Conservation (phyloP, 352 stramenopile species). For the Phytophthora multivora region DNA sequence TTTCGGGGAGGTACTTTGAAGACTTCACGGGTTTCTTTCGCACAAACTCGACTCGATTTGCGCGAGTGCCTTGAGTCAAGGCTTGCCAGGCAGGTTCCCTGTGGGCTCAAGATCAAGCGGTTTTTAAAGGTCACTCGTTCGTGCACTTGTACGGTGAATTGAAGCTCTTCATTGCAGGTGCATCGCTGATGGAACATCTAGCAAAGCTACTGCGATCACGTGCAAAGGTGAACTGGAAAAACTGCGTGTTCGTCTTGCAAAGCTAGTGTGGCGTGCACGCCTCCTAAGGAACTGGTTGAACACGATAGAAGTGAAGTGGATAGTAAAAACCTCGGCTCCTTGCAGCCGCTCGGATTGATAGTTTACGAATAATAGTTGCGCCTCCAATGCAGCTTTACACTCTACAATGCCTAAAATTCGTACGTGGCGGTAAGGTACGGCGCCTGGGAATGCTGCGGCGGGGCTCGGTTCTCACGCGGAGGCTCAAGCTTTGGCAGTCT, state of each 20-base stretch:
- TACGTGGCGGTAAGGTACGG: conserved; percentile 41
- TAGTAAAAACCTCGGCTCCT: conserved; percentile 15
- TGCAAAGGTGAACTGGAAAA: conserved; percentile 1
- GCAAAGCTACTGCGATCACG: not conserved
- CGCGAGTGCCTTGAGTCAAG: too few relatives aligned
- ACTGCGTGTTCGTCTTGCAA: conserved; percentile 30
- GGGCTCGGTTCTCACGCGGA: conserved; percentile 20
- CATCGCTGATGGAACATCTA: too few relatives aligned
- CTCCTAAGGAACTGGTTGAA: not conserved
- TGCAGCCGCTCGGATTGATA: conserved; percentile 30
- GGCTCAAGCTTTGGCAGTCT: conserved; percentile 34
- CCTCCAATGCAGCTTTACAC: conserved; percentile 20
- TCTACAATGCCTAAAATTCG: conserved; percentile 42
- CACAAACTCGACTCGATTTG: conserved; percentile 17
- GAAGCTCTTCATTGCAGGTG: not conserved
- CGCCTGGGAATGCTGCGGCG: conserved; percentile 24
- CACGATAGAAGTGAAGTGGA: not conserved
- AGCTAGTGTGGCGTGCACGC: conserved; percentile 15
- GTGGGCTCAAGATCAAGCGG: too few relatives aligned
- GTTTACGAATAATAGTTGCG: conserved; percentile 35
- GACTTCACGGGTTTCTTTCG: conserved; percentile 3
- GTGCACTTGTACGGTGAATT: conserved; percentile 4
- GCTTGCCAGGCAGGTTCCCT: too few relatives aligned
- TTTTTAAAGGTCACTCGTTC: not conserved
- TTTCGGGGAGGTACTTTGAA: conserved; percentile 15